Base-by-base conservation (phyloP, 148 eudicot species). In the Vaccinium corymbosum region DNA sequence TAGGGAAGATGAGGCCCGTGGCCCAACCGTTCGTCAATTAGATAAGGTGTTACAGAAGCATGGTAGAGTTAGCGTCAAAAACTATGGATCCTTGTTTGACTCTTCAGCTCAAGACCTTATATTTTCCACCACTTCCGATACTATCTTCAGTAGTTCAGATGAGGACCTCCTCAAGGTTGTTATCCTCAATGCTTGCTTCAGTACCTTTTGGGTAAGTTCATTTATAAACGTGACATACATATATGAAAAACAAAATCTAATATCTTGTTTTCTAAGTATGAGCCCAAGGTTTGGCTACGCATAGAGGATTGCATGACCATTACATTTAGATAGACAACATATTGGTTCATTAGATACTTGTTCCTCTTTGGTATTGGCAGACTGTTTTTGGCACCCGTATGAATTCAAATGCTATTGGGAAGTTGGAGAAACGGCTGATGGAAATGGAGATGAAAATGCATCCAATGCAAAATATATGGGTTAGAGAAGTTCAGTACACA, bases 391-490 rank as follows among this genome's bases (percentile, higher is more conserved):
- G 94, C 78, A 87, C 87, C 78, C 66, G 73, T 59, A 91, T 96
- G 97, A 90, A 94, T 81, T 81, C 90, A 42, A 75, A 76, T 78
- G 87, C 86, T 78, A 77, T 75, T 35, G 78, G 22, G 14, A 79
- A 83, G 73, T 84, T 96, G 76, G 92, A 91, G 84, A 86, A 89
- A 83, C 89, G 61, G 25, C 88, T 93, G 78, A 73, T 14, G n/a
- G 86, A 85, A 85, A 86, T 90, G 89, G 94, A 90, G 81, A 87
- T 93, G 90, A 59, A 82, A 48, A 72, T 92, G 88, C 93, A 87
- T 79, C 85, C 90, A 1, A 64, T 93, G 86, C 89, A 82, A 83
- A 92, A 94, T 88, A 85, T 96, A 84, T 93, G 95, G 99, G 93
- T 86, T 52, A 83, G 85, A 56, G 91, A 91, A 83, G 95, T 94